Evolutionary conservation across 441 rosid species (phyloP).

Genomic region (Metrosideros polymorpha): DNA sequence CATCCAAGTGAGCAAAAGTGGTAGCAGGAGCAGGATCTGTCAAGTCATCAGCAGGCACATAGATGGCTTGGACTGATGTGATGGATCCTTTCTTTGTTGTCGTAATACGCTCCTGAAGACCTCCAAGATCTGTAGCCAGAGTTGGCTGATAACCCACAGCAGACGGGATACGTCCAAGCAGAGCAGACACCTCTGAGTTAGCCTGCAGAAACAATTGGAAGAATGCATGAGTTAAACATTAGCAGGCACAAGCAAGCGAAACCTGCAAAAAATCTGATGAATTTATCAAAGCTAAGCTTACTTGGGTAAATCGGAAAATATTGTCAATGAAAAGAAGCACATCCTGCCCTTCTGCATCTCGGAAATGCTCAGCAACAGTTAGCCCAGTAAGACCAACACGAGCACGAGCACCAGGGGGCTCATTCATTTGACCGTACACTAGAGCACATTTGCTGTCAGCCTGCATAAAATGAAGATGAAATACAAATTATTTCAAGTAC

Average conservation of each 20-base stretch:
- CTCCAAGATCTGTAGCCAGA: conserved; percentile 97
- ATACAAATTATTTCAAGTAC: neutral
- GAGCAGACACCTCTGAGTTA: conserved; percentile 96
- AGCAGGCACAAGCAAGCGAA: neutral
- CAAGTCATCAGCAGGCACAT: conserved; percentile 98
- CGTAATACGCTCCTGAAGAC: conserved; percentile 95
- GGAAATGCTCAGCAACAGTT: conserved; percentile 95
- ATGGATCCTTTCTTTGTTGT: conserved; percentile 98
- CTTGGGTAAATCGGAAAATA: conserved; percentile 97
- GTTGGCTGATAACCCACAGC: conserved; percentile 99
- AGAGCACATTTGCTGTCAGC: conserved; percentile 97
- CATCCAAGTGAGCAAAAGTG: conserved; percentile 98
- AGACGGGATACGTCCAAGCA: conserved; percentile 99
- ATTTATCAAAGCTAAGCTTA: neutral
- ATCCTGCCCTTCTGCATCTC: conserved; percentile 98
- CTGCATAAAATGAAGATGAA: conserved; percentile 17
- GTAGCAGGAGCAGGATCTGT: conserved; percentile 99
- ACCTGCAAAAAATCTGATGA: neutral
- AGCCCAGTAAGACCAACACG: conserved; percentile 99
- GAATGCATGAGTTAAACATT: neutral
- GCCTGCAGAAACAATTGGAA: conserved; percentile 36
- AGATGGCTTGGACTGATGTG: conserved; percentile 95
- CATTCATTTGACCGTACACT: conserved; percentile 99
- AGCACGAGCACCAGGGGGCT: conserved; percentile 99
- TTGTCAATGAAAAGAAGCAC: conserved; percentile 94